These are phyloP conservation scores for Xerocomus potaroensis DNA, from an alignment of 768 basidiomycete genomes.

Conservation along the genomic window DNA sequence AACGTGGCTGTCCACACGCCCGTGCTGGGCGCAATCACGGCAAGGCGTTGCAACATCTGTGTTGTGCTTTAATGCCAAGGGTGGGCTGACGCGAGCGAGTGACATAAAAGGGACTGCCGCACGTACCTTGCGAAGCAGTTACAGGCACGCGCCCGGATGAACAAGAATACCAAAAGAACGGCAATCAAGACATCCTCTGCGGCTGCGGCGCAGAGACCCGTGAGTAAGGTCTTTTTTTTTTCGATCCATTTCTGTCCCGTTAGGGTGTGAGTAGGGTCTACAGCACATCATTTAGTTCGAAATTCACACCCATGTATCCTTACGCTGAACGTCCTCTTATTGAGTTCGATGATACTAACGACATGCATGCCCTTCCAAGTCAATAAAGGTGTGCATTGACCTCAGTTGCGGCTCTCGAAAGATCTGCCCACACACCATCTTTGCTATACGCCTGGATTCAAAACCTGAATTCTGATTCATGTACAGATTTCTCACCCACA, in stretches of 20 bases:
- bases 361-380: neutral
- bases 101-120: no score
- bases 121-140: neutral
- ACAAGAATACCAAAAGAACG: neutral
- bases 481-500: neutral
- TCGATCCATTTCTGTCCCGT: no score
- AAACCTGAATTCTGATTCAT: neutral
- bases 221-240: neutral
- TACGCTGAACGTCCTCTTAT: no score
- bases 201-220: neutral
- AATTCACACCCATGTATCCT: no score
- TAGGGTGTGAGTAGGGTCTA: no score
- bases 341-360: neutral
- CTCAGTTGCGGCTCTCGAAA: neutral
- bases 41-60: neutral
- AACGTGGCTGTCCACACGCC: slow-evolving; percentile 50
- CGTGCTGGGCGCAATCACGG: neutral
- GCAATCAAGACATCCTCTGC: neutral
- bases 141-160: neutral
- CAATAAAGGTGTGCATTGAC: neutral
- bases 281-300: no score
- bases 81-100: no score
- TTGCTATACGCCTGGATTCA: neutral
- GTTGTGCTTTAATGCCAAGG: neutral
- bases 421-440: neutral